Evolutionary conservation across 2,329 filamentous ascomycete genomes (phyloP).

Genomic region (Ascochyta lentis): DNA sequence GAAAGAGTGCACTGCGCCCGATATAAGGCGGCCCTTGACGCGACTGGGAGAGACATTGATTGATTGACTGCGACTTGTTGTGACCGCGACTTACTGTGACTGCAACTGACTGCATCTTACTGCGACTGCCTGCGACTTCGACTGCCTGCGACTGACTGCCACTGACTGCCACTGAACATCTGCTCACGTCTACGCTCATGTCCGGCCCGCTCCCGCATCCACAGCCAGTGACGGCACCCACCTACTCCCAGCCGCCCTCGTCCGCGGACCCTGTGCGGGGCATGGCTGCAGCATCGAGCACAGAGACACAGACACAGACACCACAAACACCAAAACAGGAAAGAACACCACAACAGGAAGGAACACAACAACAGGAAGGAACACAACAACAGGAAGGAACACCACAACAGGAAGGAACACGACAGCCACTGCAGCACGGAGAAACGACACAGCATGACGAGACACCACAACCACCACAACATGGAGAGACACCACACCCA

Average conservation of each 20-base stretch:
- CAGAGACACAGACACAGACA: not conserved
- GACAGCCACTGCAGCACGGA: not conserved
- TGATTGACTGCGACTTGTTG: too few relatives aligned
- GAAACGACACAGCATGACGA: not conserved
- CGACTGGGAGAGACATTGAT: too few relatives aligned
- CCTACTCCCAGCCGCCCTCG: not conserved
- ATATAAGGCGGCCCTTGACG: not conserved
- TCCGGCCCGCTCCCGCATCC: slow-evolving; percentile 1
- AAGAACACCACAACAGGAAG: not conserved
- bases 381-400: not conserved
- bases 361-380: not conserved
- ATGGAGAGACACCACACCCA: too few relatives aligned
- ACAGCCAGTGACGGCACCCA: not conserved
- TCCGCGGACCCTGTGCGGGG: not conserved
- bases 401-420: not conserved
- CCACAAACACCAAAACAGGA: not conserved
- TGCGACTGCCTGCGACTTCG: not conserved
- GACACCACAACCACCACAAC: not conserved
- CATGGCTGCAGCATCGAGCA: not conserved
- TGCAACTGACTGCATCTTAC: too few relatives aligned
- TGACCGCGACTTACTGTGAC: too few relatives aligned
- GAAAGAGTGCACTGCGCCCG: not conserved
- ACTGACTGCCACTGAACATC: not conserved
- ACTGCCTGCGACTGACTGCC: not conserved
- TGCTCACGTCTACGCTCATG: slow-evolving; percentile 6